These are phyloP conservation scores for Coniochaeta prunicola DNA, from an alignment of 2,329 filamentous ascomycete genomes.

Conservation along the genomic window DNA sequence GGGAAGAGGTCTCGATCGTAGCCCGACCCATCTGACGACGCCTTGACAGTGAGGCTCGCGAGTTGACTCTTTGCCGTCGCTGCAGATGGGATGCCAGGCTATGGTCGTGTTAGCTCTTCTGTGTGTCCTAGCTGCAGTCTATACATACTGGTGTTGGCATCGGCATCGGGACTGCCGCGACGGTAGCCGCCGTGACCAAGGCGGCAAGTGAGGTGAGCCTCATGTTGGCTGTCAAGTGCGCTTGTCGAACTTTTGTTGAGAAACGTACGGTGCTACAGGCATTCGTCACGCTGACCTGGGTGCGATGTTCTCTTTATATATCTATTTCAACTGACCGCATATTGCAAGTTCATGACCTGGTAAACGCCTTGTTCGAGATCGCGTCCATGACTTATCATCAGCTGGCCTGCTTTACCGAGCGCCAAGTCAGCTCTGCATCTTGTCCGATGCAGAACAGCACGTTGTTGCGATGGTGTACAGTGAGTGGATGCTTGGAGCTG, in stretches of 20 bases:
- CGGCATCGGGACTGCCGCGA: neutral
- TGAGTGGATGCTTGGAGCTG: neutral
- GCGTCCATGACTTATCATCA: neutral
- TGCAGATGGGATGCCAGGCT: slow-evolving; percentile 56
- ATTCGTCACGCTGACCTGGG: neutral
- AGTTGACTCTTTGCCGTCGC: slow-evolving; percentile 52
- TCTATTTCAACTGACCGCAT: neutral
- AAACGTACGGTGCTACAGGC: neutral
- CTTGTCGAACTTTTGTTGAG: neutral
- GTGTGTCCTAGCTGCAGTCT: neutral
- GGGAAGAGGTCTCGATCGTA: slow-evolving; percentile 65
- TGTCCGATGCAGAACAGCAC: neutral
- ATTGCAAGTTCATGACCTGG: neutral
- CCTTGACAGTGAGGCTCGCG: slow-evolving; percentile 47
- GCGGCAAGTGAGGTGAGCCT: neutral
- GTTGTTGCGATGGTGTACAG: neutral
- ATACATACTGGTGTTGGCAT: neutral
- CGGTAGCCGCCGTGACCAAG: neutral
- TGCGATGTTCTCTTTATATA: neutral
- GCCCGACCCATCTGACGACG: slow-evolving; percentile 42
- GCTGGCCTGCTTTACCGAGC: neutral
- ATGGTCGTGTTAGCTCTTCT: neutral
- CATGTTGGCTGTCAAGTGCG: neutral
- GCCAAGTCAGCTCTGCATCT: neutral
- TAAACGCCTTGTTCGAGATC: neutral